These are phyloP conservation scores for Pseudogymnoascus sp. DNA, from an alignment of 2,329 filamentous ascomycete species.

Conservation along the genomic window DNA sequence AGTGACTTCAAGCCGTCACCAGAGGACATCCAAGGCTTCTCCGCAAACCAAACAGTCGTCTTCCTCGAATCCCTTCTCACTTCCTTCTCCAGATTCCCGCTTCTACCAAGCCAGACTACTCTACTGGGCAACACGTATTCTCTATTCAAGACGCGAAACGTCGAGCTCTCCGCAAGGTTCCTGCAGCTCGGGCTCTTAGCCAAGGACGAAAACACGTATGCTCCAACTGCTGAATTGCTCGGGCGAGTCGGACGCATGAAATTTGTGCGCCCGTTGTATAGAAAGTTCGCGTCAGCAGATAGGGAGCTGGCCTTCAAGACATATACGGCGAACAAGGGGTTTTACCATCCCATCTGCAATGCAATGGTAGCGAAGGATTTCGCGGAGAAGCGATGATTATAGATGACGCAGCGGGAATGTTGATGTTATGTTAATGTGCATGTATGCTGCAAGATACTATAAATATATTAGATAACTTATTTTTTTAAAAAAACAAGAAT, in stretches of 20 bases:
- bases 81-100: slow-evolving; percentile 54
- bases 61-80: slow-evolving; percentile 65
- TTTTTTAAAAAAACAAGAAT: not conserved
- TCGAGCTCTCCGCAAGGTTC: slow-evolving; percentile 76
- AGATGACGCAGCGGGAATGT: not conserved
- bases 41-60: slow-evolving; percentile 81
- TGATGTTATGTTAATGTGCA: not conserved
- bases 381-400: not conserved
- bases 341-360: slow-evolving; percentile 91
- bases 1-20: slow-evolving; percentile 55
- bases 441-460: not conserved
- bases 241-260: slow-evolving; percentile 90
- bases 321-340: slow-evolving; percentile 79
- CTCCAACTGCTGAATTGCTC: slow-evolving; percentile 64
- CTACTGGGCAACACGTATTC: slow-evolving; percentile 68
- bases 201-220: slow-evolving; percentile 58
- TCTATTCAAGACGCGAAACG: slow-evolving; percentile 67
- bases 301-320: slow-evolving; percentile 66
- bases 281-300: slow-evolving; percentile 66
- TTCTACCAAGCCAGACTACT: slow-evolving; percentile 57
- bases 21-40: slow-evolving; percentile 64
- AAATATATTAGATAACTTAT: not conserved
- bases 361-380: slow-evolving; percentile 82
- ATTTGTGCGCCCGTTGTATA: slow-evolving; percentile 82
- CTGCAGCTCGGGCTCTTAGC: slow-evolving; percentile 70